Evolutionary conservation across 768 basidiomycete species (phyloP).

Genomic region (Lactifluus rugatus): DNA sequence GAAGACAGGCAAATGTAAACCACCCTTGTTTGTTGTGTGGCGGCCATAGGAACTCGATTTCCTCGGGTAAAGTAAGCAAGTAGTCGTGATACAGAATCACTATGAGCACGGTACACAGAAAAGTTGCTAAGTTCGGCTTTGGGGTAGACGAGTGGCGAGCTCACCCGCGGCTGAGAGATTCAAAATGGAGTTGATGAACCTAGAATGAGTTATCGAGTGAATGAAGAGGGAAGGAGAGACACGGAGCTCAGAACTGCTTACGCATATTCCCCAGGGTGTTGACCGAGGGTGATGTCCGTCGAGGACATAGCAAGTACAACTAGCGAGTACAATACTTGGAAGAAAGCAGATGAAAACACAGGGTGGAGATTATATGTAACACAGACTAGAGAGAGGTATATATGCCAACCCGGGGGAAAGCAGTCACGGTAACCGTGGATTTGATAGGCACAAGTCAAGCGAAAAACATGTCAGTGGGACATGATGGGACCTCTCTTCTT

Average conservation of each 20-base stretch:
- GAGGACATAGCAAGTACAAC: conserved; percentile 1
- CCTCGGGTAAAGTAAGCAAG: conserved; percentile 25
- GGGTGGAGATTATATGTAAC: no score
- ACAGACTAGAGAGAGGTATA: no score
- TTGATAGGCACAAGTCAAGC: no score
- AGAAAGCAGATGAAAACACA: neutral
- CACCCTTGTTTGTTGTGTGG: conserved; percentile 26
- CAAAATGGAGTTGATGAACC: neutral
- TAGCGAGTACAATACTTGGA: neutral
- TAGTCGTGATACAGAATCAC: conserved; percentile 27
- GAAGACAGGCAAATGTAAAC: conserved; percentile 38
- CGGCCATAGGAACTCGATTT: conserved; percentile 38
- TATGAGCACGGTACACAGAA: neutral
- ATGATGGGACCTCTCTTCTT: no score
- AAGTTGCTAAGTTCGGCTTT: neutral
- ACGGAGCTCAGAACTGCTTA: neutral
- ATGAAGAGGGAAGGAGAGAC: neutral
- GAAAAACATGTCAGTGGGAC: no score
- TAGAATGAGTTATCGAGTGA: neutral
- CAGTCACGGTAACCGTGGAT: no score
- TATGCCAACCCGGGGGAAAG: no score
- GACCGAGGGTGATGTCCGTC: neutral
- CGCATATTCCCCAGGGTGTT: neutral
- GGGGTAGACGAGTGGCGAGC: neutral
- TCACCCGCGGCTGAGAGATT: neutral